Percentiles rank a stretch among this genome's conserved stretches.
These are phyloP conservation scores for Phlebiopsis flavidoalba DNA, from an alignment of 768 basidiomycete genomes.

Conservation along the genomic window DNA sequence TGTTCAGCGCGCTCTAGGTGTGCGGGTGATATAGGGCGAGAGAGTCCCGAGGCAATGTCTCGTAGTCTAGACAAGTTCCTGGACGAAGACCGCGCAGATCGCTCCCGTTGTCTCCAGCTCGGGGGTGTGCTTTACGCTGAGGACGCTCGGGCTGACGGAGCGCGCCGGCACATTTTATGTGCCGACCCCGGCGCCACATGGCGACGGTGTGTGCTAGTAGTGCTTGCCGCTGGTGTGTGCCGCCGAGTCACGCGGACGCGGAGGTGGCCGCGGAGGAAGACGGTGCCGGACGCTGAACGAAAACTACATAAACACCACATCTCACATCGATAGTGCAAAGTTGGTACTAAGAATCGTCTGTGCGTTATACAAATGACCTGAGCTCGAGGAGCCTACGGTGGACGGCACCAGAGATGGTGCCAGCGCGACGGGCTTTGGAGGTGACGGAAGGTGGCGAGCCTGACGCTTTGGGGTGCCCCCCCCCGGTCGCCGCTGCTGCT, in stretches of 20 bases:
- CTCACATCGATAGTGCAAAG: background rate
- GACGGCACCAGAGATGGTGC: constrained; percentile 29
- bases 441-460: too few species aligned
- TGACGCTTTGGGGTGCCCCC: too few species aligned
- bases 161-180: constrained; percentile 28
- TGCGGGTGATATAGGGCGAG: too few species aligned
- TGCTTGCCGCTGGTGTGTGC: constrained; percentile 15
- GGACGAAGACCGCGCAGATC: too few species aligned
- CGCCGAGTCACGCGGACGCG: constrained; percentile 7
- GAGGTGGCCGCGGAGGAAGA: constrained; percentile 1
- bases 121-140: too few species aligned
- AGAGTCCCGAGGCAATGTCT: too few species aligned
- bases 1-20: too few species aligned
- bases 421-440: too few species aligned
- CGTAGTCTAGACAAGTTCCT: too few species aligned
- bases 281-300: background rate
- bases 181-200: constrained; percentile 33
- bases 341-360: background rate
- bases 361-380: background rate
- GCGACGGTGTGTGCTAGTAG: constrained; percentile 35
- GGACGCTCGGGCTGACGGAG: too few species aligned
- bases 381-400: constrained; percentile 10
- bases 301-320: background rate
- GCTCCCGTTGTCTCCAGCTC: too few species aligned
- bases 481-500: constrained; percentile 8